phyloP scores from a whole-genome alignment of 1,284 basidiomycete genomes.

The Pyrrhoderma noxium region DNA sequence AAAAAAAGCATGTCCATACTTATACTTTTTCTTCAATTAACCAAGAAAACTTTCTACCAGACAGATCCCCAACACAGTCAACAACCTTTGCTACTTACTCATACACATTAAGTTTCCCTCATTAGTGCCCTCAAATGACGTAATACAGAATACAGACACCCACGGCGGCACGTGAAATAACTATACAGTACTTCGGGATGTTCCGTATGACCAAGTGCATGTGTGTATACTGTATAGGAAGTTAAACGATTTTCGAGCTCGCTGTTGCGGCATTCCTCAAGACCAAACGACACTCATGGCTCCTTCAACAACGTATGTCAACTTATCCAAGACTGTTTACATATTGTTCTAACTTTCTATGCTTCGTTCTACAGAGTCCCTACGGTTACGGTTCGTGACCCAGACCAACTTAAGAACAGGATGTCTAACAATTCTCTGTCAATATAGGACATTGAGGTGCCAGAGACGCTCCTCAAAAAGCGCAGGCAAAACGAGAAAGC shows the following conservation, averaged over 20 bases:
- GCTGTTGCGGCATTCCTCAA: conserved; percentile 32
- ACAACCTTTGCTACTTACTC: no score
- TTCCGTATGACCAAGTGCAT: neutral
- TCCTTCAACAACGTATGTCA: conserved; percentile 60
- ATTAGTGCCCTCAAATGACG: no score
- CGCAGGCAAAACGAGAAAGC: conserved; percentile 98
- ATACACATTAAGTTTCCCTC: no score
- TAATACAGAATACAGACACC: no score
- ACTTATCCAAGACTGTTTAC: neutral
- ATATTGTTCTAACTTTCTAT: neutral
- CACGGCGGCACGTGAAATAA: no score
- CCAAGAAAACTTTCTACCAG: no score
- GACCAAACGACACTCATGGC: conserved; percentile 43
- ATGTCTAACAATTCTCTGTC: conserved; percentile 6
- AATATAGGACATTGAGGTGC: conserved; percentile 80
- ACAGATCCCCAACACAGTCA: no score
- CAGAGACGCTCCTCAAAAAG: conserved; percentile 99
- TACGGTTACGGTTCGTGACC: conserved; percentile 57
- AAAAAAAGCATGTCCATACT: no score
- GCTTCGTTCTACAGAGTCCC: conserved; percentile 43
- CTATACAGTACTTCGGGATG: neutral
- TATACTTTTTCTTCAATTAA: no score
- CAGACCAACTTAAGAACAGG: neutral
- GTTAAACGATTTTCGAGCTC: no score
- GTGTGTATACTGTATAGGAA: no score